Conservation (phyloP, 805 yeast genomes). For the Kazachstania kunashirensis region DNA sequence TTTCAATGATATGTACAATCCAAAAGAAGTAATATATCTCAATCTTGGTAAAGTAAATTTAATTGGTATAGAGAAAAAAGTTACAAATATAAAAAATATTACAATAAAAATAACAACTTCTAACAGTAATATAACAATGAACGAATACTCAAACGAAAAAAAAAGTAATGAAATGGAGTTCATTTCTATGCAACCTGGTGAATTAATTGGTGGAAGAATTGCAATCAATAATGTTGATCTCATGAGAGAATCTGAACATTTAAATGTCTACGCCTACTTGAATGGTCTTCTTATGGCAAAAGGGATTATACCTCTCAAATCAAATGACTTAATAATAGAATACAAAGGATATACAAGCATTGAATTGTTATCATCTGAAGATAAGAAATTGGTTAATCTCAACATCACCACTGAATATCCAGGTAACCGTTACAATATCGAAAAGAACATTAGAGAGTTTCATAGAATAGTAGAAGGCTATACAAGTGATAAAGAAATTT, state of each 20-base stretch:
- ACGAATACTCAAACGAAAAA: constrained; percentile 58
- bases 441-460: constrained; percentile 43
- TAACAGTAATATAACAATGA: constrained; percentile 43
- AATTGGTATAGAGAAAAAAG: constrained; percentile 7
- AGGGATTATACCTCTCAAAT: constrained; percentile 42
- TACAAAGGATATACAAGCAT: constrained; percentile 35
- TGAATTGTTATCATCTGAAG: constrained; percentile 37
- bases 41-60: constrained; percentile 39
- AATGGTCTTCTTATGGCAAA: constrained; percentile 58
- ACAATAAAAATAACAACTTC: constrained; percentile 27
- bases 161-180: constrained; percentile 53
- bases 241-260: constrained; percentile 41
- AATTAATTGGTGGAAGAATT: constrained; percentile 61
- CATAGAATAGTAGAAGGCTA: constrained; percentile 34
- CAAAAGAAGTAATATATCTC: constrained; percentile 52
- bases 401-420: constrained; percentile 56
- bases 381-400: constrained; percentile 35
- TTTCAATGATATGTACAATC: constrained; percentile 53
- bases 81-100: constrained; percentile 18
- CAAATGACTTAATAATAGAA: constrained; percentile 39
- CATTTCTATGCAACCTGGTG: constrained; percentile 61
- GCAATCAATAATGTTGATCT: constrained; percentile 50
- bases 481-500: constrained; percentile 9
- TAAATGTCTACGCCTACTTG: constrained; percentile 46
- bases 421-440: constrained; percentile 58